Evolutionary conservation across 345 rosid genomes (phyloP).

Genomic region (Iberis pinnata): DNA sequence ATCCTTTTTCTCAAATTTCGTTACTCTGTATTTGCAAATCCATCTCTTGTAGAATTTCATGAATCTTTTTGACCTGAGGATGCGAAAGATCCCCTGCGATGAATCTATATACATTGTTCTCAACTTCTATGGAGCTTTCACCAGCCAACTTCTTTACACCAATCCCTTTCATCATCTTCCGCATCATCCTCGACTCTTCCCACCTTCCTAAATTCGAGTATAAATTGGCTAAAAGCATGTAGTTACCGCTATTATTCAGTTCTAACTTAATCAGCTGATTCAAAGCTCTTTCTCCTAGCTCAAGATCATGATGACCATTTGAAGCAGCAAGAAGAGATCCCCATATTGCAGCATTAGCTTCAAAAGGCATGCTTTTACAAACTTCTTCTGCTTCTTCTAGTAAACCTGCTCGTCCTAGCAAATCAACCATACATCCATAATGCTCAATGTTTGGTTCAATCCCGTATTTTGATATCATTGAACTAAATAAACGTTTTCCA

Average conservation of each 20-base stretch:
- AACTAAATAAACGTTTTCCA: slow-evolving; percentile 39
- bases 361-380: slow-evolving; percentile 48
- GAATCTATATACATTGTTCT: slow-evolving; percentile 42
- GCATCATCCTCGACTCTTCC: slow-evolving; percentile 49
- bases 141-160: slow-evolving; percentile 60
- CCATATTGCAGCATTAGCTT: slow-evolving; percentile 69
- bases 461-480: slow-evolving; percentile 38
- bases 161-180: slow-evolving; percentile 53
- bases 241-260: slow-evolving; percentile 74
- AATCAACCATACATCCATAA: slow-evolving; percentile 68
- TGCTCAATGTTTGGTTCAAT: slow-evolving; percentile 56
- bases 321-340: slow-evolving; percentile 77
- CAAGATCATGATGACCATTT: slow-evolving; percentile 43
- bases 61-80: slow-evolving; percentile 35
- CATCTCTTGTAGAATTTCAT: slow-evolving; percentile 34
- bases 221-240: slow-evolving; percentile 50
- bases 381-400: slow-evolving; percentile 53
- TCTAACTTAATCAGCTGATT: slow-evolving; percentile 48
- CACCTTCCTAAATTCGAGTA: slow-evolving; percentile 54
- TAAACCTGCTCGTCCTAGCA: slow-evolving; percentile 57
- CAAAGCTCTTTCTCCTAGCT: slow-evolving; percentile 56
- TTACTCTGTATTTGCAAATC: slow-evolving; percentile 32
- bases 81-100: slow-evolving; percentile 46
- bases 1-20: background rate
- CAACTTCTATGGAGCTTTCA: slow-evolving; percentile 56